phyloP scores from a whole-genome alignment of 176 grass and related monocot genomes.

The Aegilops umbellulata region DNA sequence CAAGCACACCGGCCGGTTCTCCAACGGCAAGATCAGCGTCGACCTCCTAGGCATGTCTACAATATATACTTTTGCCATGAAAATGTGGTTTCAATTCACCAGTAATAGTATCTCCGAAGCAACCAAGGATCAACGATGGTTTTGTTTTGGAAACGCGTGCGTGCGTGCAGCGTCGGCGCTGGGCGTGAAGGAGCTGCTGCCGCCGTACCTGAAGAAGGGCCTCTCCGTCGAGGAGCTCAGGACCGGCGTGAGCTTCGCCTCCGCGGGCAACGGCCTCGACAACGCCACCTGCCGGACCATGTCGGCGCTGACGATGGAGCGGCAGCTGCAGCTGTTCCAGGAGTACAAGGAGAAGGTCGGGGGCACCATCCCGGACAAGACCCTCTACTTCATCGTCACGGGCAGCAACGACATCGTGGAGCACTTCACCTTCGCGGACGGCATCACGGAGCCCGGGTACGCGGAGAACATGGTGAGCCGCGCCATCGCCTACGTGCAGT shows the following conservation, averaged over 20 bases:
- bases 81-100: no score
- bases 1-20: conserved; percentile 62
- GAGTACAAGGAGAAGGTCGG: conserved; percentile 66
- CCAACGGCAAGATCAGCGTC: conserved; percentile 49
- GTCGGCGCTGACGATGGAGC: conserved; percentile 47
- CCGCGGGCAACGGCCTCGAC: conserved; percentile 51
- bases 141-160: not conserved
- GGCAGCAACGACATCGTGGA: conserved; percentile 63
- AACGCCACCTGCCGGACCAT: conserved; percentile 27
- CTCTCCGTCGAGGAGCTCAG: conserved; percentile 43
- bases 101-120: no score
- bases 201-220: conserved; percentile 44
- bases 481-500: conserved; percentile 30
- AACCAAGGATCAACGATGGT: not conserved
- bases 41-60: conserved; percentile 28
- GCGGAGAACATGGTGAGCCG: conserved; percentile 30
- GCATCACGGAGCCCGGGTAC: conserved; percentile 32
- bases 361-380: conserved; percentile 10
- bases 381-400: conserved; percentile 36
- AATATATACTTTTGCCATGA: no score
- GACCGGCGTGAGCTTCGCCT: conserved; percentile 72
- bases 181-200: conserved; percentile 59
- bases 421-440: conserved; percentile 40
- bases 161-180: conserved; percentile 44
- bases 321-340: conserved; percentile 52